Percentiles rank a stretch among this genome's conserved stretches.
Evolutionary conservation across 2,329 filamentous ascomycete genomes (phyloP).

Genomic region (Macroventuria anomochaeta): DNA sequence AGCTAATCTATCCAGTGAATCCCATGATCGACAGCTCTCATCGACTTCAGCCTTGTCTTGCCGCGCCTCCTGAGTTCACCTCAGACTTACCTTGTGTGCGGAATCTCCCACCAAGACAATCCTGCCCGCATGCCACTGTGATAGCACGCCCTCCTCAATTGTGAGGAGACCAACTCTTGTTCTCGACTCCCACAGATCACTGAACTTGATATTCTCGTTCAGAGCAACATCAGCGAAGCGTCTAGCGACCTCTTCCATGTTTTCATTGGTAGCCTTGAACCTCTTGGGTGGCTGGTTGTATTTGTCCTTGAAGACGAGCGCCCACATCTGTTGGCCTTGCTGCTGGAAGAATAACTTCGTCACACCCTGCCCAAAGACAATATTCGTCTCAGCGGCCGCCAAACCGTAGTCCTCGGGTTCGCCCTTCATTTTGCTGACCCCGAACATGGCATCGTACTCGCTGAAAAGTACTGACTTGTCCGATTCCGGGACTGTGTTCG

Average conservation of each 20-base stretch:
- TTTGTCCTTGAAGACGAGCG: conserved; percentile 19
- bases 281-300: conserved; percentile 16
- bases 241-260: conserved; percentile 37
- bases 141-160: conserved; percentile 50
- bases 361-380: conserved; percentile 29
- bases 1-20: background rate
- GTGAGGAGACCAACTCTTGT: conserved; percentile 34
- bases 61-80: background rate
- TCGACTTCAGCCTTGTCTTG: no score
- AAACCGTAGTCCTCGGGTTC: conserved; percentile 29
- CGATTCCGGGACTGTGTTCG: conserved; percentile 13
- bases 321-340: conserved; percentile 20
- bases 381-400: conserved; percentile 30
- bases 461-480: conserved; percentile 17
- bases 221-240: conserved; percentile 36
- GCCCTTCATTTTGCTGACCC: conserved; percentile 21
- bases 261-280: conserved; percentile 25
- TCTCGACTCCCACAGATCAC: conserved; percentile 39
- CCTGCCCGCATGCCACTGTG: conserved; percentile 50
- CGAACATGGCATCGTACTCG: conserved; percentile 17
- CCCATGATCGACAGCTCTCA: background rate
- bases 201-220: conserved; percentile 39
- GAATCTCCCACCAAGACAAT: conserved; percentile 53
- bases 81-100: conserved; percentile 48
- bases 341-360: conserved; percentile 39